Evolutionary conservation across 768 basidiomycete species (phyloP), one percentile per base, ranked within the genome.

Genomic region (Leccinum longicurvipes): DNA sequence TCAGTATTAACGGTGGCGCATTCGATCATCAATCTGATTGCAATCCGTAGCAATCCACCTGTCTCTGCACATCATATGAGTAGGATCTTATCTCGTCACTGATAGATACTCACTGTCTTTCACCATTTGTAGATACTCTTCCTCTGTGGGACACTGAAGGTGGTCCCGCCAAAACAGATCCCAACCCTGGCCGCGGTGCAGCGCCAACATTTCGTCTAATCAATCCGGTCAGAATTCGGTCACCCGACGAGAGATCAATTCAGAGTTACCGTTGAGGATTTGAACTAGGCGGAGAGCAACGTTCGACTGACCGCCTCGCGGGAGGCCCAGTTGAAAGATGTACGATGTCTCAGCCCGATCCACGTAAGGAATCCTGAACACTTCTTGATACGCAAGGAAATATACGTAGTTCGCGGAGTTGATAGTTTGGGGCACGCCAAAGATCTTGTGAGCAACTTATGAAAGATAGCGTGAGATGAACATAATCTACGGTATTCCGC

Each of bases 371-470:
- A 63, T 54, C 57, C 60, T 75, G 60, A 88, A 84, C 1, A 92
- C 79, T 60, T 95, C 91, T 60, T 93, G 81, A 67, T 87, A 93
- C 0, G 94, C 96, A 39, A 93, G 83, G 69, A 98, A 99, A 68
- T 96, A 98, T 36, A 93, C 93, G 63, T 98, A 98, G 72, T 97
- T 98, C 2, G 96, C 95, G 4, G 88, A 85, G 70, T 99, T 99
- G 73, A 99, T 93, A 0, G 95, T 96, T 70, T 98, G 95, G 1
- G 96, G 92, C 2, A 97, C 77, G 3, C 96, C 96, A 64, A 93
- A 99, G 61, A 99, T 94, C 77, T 90, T 93, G 74, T 99, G 95
- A 0, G 95, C 86, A n/a, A 94, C 95, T 87, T 15, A 21, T n/a
- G 45, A 51, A 17, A 25, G 25, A 19, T 0, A 17, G 19, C 14